Percentiles rank a stretch among this genome's conserved stretches.
These are phyloP conservation scores for Besnoitia besnoiti DNA, from an alignment of 169 alveolate species.

Conservation along the genomic window DNA sequence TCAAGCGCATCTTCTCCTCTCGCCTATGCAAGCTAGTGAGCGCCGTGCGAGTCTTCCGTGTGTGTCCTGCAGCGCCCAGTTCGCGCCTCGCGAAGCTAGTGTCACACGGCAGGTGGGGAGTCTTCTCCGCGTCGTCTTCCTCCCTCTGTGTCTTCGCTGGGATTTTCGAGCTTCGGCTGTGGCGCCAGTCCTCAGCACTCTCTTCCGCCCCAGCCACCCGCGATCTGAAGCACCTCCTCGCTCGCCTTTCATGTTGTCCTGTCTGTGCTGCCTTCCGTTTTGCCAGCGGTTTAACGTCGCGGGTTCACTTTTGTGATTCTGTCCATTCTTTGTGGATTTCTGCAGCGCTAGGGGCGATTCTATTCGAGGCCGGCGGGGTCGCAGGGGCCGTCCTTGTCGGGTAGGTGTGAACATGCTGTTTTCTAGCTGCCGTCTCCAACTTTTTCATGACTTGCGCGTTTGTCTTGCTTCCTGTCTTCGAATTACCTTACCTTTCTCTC, in stretches of 20 bases:
- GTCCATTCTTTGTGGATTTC: background rate
- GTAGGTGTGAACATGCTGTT: background rate
- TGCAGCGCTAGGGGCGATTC: background rate
- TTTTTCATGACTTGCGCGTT: background rate
- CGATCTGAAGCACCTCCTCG: background rate
- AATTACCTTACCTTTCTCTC: background rate
- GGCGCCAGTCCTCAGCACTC: too few relatives aligned
- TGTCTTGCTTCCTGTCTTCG: background rate
- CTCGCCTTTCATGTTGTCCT: background rate
- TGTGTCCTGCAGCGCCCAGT: background rate
- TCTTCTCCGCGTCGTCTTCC: background rate
- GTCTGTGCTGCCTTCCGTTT: background rate
- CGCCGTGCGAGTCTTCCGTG: background rate
- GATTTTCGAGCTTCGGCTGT: background rate
- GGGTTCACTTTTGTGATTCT: background rate
- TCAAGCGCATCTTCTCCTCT: constrained; percentile 58
- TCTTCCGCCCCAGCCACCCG: too few relatives aligned
- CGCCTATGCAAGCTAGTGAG: constrained; percentile 69
- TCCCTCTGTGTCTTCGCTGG: background rate
- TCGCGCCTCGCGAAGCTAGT: background rate
- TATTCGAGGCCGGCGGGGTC: constrained; percentile 16
- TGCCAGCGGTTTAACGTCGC: background rate
- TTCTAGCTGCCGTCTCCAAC: too few relatives aligned
- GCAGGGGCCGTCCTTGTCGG: background rate
- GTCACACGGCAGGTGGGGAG: background rate